Evolutionary conservation across 352 stramenopile genomes (phyloP).

Genomic region (Aphanomyces astaci): DNA sequence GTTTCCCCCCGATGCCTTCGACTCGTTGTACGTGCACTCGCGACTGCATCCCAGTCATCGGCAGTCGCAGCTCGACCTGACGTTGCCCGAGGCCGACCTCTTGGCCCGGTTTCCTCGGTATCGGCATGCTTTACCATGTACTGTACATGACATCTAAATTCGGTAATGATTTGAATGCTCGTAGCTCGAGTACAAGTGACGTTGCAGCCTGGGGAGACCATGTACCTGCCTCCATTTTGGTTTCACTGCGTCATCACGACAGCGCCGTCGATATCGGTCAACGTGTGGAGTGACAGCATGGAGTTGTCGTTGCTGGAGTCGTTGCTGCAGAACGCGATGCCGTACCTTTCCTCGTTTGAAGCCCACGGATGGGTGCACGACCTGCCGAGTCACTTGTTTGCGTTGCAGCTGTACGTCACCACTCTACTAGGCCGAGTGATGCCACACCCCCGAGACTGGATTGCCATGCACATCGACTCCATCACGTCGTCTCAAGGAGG

Average conservation of each 20-base stretch:
- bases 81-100: neutral
- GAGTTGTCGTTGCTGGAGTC: neutral
- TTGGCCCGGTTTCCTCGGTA: neutral
- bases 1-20: slow-evolving; percentile 14
- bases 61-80: slow-evolving; percentile 19
- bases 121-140: neutral
- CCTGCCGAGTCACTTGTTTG: neutral
- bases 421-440: neutral
- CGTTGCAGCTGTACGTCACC: neutral
- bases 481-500: neutral
- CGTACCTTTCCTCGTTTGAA: slow-evolving; percentile 1
- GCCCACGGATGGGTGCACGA: slow-evolving; percentile 1
- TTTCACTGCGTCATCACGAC: slow-evolving; percentile 23
- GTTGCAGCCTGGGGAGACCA: slow-evolving; percentile 18
- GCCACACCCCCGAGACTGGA: neutral
- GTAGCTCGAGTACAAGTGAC: slow-evolving; percentile 12
- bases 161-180: too few species aligned
- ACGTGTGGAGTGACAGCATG: slow-evolving; percentile 20
- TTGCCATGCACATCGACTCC: neutral
- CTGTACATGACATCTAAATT: too few species aligned
- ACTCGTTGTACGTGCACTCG: slow-evolving; percentile 13
- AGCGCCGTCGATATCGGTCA: slow-evolving; percentile 19
- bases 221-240: slow-evolving; percentile 27
- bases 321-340: neutral
- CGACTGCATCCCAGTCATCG: slow-evolving; percentile 22